A percentile compares a stretch with the other conserved stretches of the same genome.
Conservation (phyloP, 352 stramenopile genomes). For the Lagenidium sp. region DNA sequence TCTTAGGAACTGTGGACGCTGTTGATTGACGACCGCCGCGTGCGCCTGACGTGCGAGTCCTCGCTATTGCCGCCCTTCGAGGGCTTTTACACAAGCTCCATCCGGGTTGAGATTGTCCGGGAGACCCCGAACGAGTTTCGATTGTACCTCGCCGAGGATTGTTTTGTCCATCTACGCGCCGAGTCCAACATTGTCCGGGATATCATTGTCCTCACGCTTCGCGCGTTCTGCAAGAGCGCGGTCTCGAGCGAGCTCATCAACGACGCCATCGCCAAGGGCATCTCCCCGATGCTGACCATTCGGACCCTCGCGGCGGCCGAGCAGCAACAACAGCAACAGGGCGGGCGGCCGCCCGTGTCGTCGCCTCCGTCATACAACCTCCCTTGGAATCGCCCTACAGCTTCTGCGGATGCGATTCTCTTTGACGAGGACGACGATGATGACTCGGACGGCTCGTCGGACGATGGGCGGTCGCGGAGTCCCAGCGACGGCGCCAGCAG, state of each 20-base stretch:
- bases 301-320: slow-evolving; percentile 43
- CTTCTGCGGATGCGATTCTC: slow-evolving; percentile 3
- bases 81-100: slow-evolving; percentile 58
- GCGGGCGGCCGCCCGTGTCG: background rate
- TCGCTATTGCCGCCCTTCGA: slow-evolving; percentile 74
- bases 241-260: slow-evolving; percentile 35
- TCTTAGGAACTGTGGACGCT: slow-evolving; percentile 77
- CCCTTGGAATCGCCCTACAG: slow-evolving; percentile 46
- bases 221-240: slow-evolving; percentile 57
- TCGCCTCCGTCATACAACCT: slow-evolving; percentile 29
- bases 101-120: slow-evolving; percentile 56
- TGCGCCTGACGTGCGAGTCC: slow-evolving; percentile 74
- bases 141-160: slow-evolving; percentile 43
- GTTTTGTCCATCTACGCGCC: slow-evolving; percentile 56
- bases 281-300: slow-evolving; percentile 61
- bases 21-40: slow-evolving; percentile 64
- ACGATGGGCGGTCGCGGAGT: slow-evolving; percentile 3
- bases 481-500: slow-evolving; percentile 1
- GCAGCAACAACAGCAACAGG: slow-evolving; percentile 15
- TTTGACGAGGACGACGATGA: slow-evolving; percentile 17
- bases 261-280: slow-evolving; percentile 30
- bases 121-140: slow-evolving; percentile 56
- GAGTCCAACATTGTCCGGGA: slow-evolving; percentile 68
- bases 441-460: background rate
- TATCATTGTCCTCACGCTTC: slow-evolving; percentile 77